Conservation (phyloP, 371 early-diverging fungal species). For the Apophysomyces sp. region DNA sequence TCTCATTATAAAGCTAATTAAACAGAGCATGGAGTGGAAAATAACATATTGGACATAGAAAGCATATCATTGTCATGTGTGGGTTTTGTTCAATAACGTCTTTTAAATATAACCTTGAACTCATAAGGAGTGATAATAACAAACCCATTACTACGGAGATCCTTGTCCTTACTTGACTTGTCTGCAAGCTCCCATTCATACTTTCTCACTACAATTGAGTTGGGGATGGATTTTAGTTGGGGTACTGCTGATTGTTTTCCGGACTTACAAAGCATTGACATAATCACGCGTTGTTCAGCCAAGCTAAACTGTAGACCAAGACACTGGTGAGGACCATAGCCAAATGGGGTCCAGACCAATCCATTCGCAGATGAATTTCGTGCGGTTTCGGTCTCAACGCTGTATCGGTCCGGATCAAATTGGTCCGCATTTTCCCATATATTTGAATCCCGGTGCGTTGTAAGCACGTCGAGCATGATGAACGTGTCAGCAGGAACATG, state of each 20-base stretch:
- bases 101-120: background rate
- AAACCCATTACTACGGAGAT: background rate
- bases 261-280: constrained; percentile 31
- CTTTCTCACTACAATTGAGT: constrained; percentile 18
- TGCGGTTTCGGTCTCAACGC: constrained; percentile 9
- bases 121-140: background rate
- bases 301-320: constrained; percentile 50
- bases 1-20: too few relatives aligned
- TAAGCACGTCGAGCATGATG: constrained; percentile 8
- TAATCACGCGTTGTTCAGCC: constrained; percentile 42
- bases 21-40: too few relatives aligned
- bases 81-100: background rate
- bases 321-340: constrained; percentile 35
- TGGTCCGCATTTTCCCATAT: constrained; percentile 13
- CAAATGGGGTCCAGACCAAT: constrained; percentile 12
- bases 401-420: constrained; percentile 21
- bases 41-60: background rate
- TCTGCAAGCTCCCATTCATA: constrained; percentile 12
- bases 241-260: background rate
- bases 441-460: constrained; percentile 7
- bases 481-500: constrained; percentile 10
- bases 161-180: constrained; percentile 5
- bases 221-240: background rate
- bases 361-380: constrained; percentile 9
- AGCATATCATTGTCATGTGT: background rate